Evolutionary conservation across 1,284 basidiomycete species (phyloP).

Genomic region (Trichosporon sp.): DNA sequence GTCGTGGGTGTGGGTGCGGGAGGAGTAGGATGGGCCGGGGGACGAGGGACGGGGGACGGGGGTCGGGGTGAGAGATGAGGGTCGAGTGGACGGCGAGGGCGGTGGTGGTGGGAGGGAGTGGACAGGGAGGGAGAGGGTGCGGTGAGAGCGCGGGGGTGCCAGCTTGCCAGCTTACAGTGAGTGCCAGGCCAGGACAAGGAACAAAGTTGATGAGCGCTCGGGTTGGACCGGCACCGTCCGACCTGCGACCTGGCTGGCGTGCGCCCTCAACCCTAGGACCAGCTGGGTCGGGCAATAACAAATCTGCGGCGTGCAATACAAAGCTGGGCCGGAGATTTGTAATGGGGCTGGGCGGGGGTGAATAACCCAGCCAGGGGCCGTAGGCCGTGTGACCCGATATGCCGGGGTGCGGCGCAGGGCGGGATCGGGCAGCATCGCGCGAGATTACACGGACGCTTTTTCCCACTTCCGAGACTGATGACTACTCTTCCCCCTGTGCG

Average conservation of each 20-base stretch:
- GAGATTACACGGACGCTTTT: background rate
- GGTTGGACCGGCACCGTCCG: slow-evolving; percentile 4
- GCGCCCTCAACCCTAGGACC: background rate
- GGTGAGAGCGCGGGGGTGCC: background rate
- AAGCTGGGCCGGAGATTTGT: background rate
- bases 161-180: no score
- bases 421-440: background rate
- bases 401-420: background rate
- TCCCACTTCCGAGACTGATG: background rate
- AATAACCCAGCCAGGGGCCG: background rate
- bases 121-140: background rate
- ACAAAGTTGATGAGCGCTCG: slow-evolving; percentile 6
- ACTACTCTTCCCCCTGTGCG: background rate
- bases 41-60: background rate
- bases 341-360: background rate
- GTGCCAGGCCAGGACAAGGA: background rate
- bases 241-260: background rate
- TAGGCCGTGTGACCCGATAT: background rate
- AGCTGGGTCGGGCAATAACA: background rate
- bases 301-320: background rate
- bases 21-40: background rate
- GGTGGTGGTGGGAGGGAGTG: background rate
- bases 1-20: background rate
- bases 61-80: background rate
- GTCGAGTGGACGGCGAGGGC: background rate